Evolutionary conservation across 345 rosid genomes (phyloP), one percentile per base, ranked within the genome.

Genomic region (Capsella bursapastoris): DNA sequence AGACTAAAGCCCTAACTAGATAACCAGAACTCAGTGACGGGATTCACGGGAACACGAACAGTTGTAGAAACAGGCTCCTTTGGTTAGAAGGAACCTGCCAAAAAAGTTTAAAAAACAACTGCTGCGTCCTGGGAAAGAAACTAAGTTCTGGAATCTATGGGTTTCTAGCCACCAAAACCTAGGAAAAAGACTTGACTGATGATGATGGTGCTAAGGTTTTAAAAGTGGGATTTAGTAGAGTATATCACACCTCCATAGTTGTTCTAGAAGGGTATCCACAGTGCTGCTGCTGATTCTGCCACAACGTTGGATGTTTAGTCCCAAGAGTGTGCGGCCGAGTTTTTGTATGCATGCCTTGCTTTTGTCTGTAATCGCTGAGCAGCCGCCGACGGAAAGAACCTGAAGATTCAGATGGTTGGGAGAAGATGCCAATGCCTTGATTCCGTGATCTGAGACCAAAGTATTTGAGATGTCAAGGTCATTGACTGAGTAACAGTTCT

Each of bases 201-300:
- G 52, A 48, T 48, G 29, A 50, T 50, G 66, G 29, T 62, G 59
- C 72, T 71, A 55, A 2, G 29, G 51, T 34, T 75, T 75, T 34
- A 85, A 85, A 80, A 81, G 12, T 8, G 41, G 82, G 82, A 81
- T 49, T 87, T 77, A 95, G 78, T 77, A 86, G 16, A 95, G 97
- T 83, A 92, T 85, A 64, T 95, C 97, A 28, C 97, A 95, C 83
- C 88, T 86, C 91, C 96, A 92, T 65, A 95, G 80, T 71, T 78
- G 84, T 72, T 87, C 91, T 49, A 86, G 80, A 41, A 95, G 90
- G 32, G 72, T 43, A 66, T 81, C 87, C 25, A 90, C 78, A 8
- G 86, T 75, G 66, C 77, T 77, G 74, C 82, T 78, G 84, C 91
- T 90, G 83, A 95, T 87, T 67, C 85, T 78, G 35, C 82, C 87